Conservation (phyloP, 2,329 filamentous ascomycete genomes). For the Fusarium sp. region DNA sequence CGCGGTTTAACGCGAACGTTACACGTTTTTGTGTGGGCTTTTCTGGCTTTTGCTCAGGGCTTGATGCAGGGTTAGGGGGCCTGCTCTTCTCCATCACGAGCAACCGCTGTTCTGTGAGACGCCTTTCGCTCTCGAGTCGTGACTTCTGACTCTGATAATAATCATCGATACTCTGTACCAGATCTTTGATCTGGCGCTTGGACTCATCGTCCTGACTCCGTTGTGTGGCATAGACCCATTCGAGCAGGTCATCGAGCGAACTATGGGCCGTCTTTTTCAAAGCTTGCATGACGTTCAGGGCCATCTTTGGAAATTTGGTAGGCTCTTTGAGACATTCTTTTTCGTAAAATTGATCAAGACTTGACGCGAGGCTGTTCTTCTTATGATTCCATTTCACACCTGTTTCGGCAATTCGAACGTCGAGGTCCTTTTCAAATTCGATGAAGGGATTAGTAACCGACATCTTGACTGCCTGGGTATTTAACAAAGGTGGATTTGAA, state of each 20-base stretch:
- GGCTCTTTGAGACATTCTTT: background rate
- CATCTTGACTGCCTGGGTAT: background rate
- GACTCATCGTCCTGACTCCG: background rate
- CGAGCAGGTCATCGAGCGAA: background rate
- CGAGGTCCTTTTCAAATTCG: background rate
- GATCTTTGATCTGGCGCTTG: background rate
- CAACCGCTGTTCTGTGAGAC: background rate
- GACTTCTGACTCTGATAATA: background rate
- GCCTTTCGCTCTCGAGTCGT: background rate
- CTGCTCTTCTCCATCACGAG: background rate
- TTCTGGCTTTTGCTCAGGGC: background rate
- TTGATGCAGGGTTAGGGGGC: background rate
- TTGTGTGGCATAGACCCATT: background rate
- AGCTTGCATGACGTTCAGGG: background rate
- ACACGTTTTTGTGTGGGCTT: too few species aligned
- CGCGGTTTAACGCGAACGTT: background rate
- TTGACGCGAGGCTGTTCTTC: background rate
- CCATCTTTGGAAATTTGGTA: background rate
- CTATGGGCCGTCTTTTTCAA: background rate
- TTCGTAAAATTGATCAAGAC: background rate
- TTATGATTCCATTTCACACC: background rate
- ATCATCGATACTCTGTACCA: background rate
- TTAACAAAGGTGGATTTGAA: background rate
- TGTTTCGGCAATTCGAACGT: background rate
- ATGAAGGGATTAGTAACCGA: background rate